These are phyloP conservation scores for Parmelia sp. DNA, from an alignment of 495 filamentous ascomycete species.

Conservation along the genomic window DNA sequence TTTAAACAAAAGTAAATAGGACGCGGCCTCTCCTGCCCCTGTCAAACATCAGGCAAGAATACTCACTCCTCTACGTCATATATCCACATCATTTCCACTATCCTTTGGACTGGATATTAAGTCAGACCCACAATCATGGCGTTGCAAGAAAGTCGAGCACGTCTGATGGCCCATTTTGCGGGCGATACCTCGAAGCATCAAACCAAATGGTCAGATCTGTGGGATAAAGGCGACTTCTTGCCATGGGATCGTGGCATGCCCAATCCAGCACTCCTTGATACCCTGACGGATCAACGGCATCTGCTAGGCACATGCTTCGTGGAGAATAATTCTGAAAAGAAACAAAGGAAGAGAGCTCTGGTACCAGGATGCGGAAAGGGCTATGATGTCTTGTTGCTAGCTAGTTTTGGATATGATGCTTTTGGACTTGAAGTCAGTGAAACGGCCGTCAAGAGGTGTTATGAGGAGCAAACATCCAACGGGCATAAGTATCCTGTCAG, in stretches of 20 bases:
- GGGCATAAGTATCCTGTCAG: slow-evolving; percentile 41
- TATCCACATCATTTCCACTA: background rate
- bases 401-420: slow-evolving; percentile 63
- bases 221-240: slow-evolving; percentile 54
- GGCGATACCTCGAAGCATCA: slow-evolving; percentile 29
- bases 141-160: slow-evolving; percentile 23
- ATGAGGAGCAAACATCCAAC: slow-evolving; percentile 39
- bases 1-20: too few species aligned
- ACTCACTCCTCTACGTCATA: background rate
- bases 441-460: slow-evolving; percentile 49
- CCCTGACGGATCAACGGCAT: slow-evolving; percentile 42
- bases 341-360: slow-evolving; percentile 44
- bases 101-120: background rate
- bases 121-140: background rate
- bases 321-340: slow-evolving; percentile 26
- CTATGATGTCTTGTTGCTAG: slow-evolving; percentile 66
- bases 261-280: slow-evolving; percentile 60
- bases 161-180: slow-evolving; percentile 30
- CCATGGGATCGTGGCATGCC: slow-evolving; percentile 65
- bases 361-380: slow-evolving; percentile 73
- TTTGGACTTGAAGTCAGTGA: slow-evolving; percentile 64
- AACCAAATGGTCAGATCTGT: slow-evolving; percentile 56
- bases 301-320: slow-evolving; percentile 41
- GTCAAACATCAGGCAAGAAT: too few species aligned
- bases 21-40: too few species aligned